A percentile compares a stretch with the other conserved stretches of the same genome.
Conservation (phyloP, 1,284 basidiomycete genomes). For the Boletellus deceptivus region DNA sequence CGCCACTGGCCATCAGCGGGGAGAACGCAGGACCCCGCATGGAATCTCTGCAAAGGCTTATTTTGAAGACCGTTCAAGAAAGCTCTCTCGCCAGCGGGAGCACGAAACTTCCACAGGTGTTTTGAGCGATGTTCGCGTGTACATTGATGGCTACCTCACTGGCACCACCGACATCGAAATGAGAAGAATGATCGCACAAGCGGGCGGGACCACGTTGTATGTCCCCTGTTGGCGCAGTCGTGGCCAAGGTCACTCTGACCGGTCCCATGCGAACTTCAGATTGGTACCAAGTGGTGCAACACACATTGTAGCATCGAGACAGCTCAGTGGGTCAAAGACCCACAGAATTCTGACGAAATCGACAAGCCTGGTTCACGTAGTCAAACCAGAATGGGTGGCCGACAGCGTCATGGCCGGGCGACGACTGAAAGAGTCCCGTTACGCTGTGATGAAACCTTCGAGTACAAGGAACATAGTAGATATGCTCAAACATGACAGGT, state of each 20-base stretch:
- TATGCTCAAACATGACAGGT: constrained; percentile 24
- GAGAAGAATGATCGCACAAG: constrained; percentile 55
- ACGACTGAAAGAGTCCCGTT: constrained; percentile 54
- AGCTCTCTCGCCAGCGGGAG: constrained; percentile 48
- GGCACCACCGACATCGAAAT: constrained; percentile 74
- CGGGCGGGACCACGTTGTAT: constrained; percentile 56
- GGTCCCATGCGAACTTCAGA: constrained; percentile 32
- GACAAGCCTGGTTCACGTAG: constrained; percentile 49
- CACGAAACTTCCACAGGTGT: constrained; percentile 31
- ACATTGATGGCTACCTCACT: constrained; percentile 65
- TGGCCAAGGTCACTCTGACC: background rate
- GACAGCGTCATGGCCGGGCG: constrained; percentile 61
- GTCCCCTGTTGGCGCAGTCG: constrained; percentile 13
- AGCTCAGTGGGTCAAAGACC: constrained; percentile 62
- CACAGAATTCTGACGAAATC: constrained; percentile 56
- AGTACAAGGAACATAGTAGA: constrained; percentile 28
- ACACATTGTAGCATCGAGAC: constrained; percentile 69
- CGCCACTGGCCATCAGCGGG: constrained; percentile 66
- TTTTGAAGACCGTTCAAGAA: constrained; percentile 46
- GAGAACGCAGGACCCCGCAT: constrained; percentile 44
- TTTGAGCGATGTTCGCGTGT: constrained; percentile 48
- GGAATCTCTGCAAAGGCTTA: constrained; percentile 38
- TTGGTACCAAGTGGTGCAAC: constrained; percentile 57
- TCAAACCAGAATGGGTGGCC: constrained; percentile 69
- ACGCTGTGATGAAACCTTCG: constrained; percentile 43